Base-by-base conservation (phyloP, 352 stramenopile species). In the Achlya hypogyna region DNA sequence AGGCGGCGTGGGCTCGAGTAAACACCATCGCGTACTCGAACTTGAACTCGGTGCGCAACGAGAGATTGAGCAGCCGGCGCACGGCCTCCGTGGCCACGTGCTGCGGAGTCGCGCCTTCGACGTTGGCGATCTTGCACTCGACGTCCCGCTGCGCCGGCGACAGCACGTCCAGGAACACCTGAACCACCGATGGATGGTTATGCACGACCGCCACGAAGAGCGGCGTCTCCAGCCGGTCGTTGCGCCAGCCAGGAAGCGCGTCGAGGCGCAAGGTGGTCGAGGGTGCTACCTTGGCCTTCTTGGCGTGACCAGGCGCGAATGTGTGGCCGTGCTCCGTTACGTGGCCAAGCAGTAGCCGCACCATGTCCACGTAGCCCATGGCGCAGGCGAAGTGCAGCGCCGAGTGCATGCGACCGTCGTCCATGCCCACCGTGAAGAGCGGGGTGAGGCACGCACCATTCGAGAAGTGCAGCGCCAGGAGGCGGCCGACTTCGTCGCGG, bases 11-110 rank as follows among this genome's bases (percentile, higher is more conserved):
- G 32, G 78, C 42, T 9, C 79, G 75, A 38, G 87, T 75, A 53
- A 92, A 90, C n/a, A 92, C 73, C 63, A 92, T 53, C 4, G 88
- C 77, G 34, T 89, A 90, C 70, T 92, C 83, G 14, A 25, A 16
- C 14, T 14, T 25, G 12, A 53, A 70, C 18, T 71, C 53, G 14
- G 65, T 47, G 29, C 18, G 22, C 5, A 8, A 63, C 5, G 0
- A 51, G 0, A 72, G 23, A 25, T 65, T 69, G 8, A 93, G 74
- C 28, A 71, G 28, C 4, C 34, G 53, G 1, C 76, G 69, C 10
- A 77, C 72, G 0, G 49, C n/a, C 14, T 78, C 76, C 56, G 74
- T 79, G 4, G 75, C 74, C 27, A 89, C 70, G 58, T 89, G 79
- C 22, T 84, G 73, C 4, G 89, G 71, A 34, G 73, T 87, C 3